A percentile compares a stretch with the other conserved stretches of the same genome.
Conservation (phyloP, 208 protist genomes). For the Crithidia acanthocephali region DNA sequence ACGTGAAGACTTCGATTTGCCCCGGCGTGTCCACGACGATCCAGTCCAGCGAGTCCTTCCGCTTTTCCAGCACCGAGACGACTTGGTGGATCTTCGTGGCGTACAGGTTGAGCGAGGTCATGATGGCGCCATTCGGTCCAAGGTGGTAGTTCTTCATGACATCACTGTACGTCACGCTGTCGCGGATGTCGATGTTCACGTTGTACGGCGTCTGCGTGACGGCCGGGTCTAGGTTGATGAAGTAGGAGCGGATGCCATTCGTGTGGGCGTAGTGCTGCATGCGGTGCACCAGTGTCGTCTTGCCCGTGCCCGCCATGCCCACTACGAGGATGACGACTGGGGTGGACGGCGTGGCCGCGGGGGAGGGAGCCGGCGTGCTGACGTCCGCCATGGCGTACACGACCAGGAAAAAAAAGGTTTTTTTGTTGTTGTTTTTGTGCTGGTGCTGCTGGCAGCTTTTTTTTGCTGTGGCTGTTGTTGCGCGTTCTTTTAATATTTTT, state of each 20-base stretch:
- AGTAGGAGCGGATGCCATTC: conserved; percentile 89
- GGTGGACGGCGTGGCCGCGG: conserved; percentile 6
- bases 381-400: not conserved
- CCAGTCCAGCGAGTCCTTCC: conserved; percentile 88
- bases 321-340: conserved; percentile 97
- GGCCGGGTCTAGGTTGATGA: conserved; percentile 99
- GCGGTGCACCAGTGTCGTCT: conserved; percentile 98
- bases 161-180: conserved; percentile 98
- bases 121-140: conserved; percentile 99
- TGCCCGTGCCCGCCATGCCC: conserved; percentile 99
- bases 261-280: conserved; percentile 93
- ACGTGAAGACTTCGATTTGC: conserved; percentile 99
- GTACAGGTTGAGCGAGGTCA: conserved; percentile 99
- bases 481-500: too few species aligned
- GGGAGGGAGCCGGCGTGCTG: conserved; percentile 2
- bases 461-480: too few species aligned
- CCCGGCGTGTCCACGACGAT: conserved; percentile 99
- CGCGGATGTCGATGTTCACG: conserved; percentile 99
- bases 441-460: not conserved
- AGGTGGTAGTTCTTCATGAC: conserved; percentile 98
- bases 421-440: not conserved
- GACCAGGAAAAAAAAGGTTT: too few species aligned
- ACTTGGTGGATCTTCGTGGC: conserved; percentile 98
- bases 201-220: conserved; percentile 95
- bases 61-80: conserved; percentile 85